phyloP scores from a whole-genome alignment of 441 rosid species.

The Jatropha multifida region DNA sequence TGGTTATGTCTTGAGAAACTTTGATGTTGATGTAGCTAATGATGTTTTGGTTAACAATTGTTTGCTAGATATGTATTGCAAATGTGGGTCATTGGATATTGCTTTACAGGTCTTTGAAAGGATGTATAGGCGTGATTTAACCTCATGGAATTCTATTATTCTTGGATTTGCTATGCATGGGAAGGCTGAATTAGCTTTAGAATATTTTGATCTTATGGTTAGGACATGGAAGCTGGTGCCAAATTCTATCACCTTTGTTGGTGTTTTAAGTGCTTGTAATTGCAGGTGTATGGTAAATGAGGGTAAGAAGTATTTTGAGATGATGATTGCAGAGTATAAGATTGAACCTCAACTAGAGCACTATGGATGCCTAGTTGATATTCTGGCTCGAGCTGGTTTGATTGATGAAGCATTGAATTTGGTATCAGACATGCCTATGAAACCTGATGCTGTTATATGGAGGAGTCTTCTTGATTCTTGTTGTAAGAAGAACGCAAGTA shows the following conservation, averaged over 20 bases:
- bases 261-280: constrained; percentile 64
- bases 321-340: constrained; percentile 44
- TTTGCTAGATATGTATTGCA: constrained; percentile 66
- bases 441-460: constrained; percentile 67
- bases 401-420: constrained; percentile 63
- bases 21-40: constrained; percentile 29
- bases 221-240: constrained; percentile 43
- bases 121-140: constrained; percentile 49
- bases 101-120: constrained; percentile 47
- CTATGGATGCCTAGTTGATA: constrained; percentile 70
- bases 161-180: constrained; percentile 71
- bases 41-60: constrained; percentile 58
- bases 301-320: constrained; percentile 54
- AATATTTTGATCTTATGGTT: constrained; percentile 56
- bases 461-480: constrained; percentile 72
- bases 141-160: constrained; percentile 71
- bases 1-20: constrained; percentile 49
- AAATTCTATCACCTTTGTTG: constrained; percentile 54
- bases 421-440: constrained; percentile 52
- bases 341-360: constrained; percentile 67
- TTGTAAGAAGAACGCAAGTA: constrained; percentile 50
- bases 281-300: constrained; percentile 48
- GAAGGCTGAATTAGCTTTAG: constrained; percentile 51
- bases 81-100: constrained; percentile 57
- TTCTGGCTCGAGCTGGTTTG: constrained; percentile 61